Evolutionary conservation across 2,329 filamentous ascomycete species (phyloP), one percentile per base, ranked within the genome.

Genomic region (Talaromyces sp.): DNA sequence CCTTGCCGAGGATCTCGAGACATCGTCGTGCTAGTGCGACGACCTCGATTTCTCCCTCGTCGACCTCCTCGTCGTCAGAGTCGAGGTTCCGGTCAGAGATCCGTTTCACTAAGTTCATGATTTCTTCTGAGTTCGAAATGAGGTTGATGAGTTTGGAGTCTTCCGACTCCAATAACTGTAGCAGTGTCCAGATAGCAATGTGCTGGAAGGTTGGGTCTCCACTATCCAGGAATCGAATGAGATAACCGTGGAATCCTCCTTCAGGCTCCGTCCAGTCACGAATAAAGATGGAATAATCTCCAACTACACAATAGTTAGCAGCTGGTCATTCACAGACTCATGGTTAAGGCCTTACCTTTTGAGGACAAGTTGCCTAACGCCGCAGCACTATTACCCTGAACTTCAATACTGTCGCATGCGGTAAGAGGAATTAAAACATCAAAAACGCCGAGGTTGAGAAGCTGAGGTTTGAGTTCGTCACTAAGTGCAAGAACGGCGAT

Each of bases 201-300:
- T 99, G 95, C 79, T 99, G 95, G 84, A 99, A 99, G 0, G 95
- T 99, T 0, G 95, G 89, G 75, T 99, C 95, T 47, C 93, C 94
- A 69, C 93, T 97, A 53, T 91, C 91, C 19, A 99, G 85, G 83
- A 99, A 99, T 63, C 94, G 89, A 72, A 89, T 91, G 40, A 99
- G 85, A 75, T 99, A 99, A 63, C 95, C 95, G 75, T 97, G 93
- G 67, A 99, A 97, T 54, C 95, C 95, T 54, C 93, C 95, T 68
- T 92, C 91, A 1, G 95, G 95, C 72, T 96, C 90, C 19, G 86
- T 89, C 95, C 95, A 99, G 78, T 96, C 92, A 71, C 92, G 89
- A 47, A 97, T 90, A 76, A 99, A 99, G 71, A 97, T 95, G 1
- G 91, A 91, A 79, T 99, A 99, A 75, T 99, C 93, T 68, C 93